Percentiles rank a stretch among this genome's conserved stretches.
Evolutionary conservation across 805 yeast species (phyloP).

Genomic region (Metschnikowia gelsemii): DNA sequence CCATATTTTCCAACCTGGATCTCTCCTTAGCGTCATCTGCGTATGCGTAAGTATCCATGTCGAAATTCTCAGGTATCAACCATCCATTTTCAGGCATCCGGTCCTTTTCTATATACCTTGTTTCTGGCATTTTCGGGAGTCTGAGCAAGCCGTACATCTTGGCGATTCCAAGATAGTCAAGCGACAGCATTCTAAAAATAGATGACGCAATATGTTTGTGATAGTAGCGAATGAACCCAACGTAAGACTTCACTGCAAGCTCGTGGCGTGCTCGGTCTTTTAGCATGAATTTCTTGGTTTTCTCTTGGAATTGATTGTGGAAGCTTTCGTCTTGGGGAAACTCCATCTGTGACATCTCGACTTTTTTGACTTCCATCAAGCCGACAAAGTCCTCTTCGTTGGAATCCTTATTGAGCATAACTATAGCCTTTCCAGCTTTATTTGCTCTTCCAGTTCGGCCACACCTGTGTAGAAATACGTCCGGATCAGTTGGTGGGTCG

Average conservation of each 20-base stretch:
- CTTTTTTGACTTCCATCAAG: constrained; percentile 69
- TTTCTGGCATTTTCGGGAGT: constrained; percentile 94
- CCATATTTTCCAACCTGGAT: constrained; percentile 57
- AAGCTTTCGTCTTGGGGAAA: constrained; percentile 24
- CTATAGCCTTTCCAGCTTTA: constrained; percentile 72
- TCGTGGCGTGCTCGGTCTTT: constrained; percentile 82
- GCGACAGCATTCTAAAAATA: constrained; percentile 69
- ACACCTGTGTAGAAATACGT: constrained; percentile 86
- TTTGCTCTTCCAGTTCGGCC: constrained; percentile 97
- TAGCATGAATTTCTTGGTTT: constrained; percentile 53
- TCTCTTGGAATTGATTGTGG: constrained; percentile 28
- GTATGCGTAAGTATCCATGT: constrained; percentile 68
- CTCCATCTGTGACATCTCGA: constrained; percentile 46
- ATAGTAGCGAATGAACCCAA: constrained; percentile 79
- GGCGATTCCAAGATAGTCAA: constrained; percentile 75
- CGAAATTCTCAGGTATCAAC: constrained; percentile 55
- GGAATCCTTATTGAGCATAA: constrained; percentile 65
- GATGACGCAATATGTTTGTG: constrained; percentile 86
- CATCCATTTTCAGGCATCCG: constrained; percentile 71
- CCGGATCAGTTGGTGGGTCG: constrained; percentile 94
- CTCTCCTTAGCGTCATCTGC: constrained; percentile 63
- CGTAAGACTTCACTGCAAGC: constrained; percentile 72
- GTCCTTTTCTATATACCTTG: constrained; percentile 47
- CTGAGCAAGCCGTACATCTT: constrained; percentile 76
- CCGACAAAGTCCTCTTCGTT: constrained; percentile 80